A percentile compares a stretch with the other conserved stretches of the same genome.
Evolutionary conservation across 768 basidiomycete species (phyloP).

Genomic region (Kwoniella dejecticola): DNA sequence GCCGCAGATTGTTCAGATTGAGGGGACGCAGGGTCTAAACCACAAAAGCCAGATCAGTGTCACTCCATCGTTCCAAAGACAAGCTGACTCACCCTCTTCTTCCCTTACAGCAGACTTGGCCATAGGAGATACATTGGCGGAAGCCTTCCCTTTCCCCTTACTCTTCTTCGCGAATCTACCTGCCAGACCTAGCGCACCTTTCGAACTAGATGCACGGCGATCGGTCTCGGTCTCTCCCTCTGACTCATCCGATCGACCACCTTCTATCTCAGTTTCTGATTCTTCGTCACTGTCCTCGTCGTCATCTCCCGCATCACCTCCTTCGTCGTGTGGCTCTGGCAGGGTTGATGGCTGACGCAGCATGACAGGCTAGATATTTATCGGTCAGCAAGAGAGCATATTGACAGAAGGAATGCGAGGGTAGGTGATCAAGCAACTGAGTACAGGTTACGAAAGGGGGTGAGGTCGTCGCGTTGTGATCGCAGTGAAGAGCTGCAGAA

Average conservation of each 20-base stretch:
- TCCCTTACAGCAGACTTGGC: constrained; percentile 33
- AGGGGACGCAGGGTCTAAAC: not conserved
- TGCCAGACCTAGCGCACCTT: constrained; percentile 26
- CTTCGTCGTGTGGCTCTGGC: constrained; percentile 28
- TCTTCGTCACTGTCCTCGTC: constrained; percentile 42
- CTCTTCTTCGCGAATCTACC: constrained; percentile 22
- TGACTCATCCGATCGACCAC: constrained; percentile 37
- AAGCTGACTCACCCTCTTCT: constrained; percentile 35
- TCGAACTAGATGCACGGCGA: constrained; percentile 19
- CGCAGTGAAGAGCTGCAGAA: too few relatives aligned
- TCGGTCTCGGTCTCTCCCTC: constrained; percentile 44
- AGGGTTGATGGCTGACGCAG: constrained; percentile 49
- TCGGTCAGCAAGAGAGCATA: too few relatives aligned
- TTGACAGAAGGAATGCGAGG: too few relatives aligned
- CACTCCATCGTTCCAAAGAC: not conserved
- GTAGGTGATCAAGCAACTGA: too few relatives aligned
- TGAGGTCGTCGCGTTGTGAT: too few relatives aligned
- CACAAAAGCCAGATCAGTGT: too few relatives aligned
- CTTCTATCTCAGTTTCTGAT: constrained; percentile 30
- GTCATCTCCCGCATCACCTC: constrained; percentile 39
- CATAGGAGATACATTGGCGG: constrained; percentile 28
- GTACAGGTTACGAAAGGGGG: too few relatives aligned
- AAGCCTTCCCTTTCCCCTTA: constrained; percentile 29
- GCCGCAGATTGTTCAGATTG: constrained; percentile 11
- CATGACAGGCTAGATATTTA: constrained; percentile 56